Base-by-base conservation (phyloP, 106 monocot genomes). In the Allium fistulosum region DNA sequence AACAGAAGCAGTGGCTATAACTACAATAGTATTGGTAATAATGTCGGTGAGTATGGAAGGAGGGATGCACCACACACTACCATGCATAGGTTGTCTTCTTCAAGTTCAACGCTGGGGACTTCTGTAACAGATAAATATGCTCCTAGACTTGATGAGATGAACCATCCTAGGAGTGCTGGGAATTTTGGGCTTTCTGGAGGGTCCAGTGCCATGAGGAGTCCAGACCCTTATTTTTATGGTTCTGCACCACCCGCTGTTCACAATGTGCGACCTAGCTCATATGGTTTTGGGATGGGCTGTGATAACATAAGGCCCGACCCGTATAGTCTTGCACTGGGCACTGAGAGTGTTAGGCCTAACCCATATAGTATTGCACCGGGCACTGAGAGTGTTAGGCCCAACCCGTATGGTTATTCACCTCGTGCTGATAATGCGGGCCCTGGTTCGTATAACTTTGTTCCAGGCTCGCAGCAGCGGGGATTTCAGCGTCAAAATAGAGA, bases 81-180 rank as follows among this genome's bases (percentile, higher is more conserved):
- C 5, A 37, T 37, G 37, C 37, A 37, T 37, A 37, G 37, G 37
- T 37, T 37, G 37, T 37, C 37, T 37, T 2, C 71, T 4, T 69
- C 78, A 6, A n/a, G 71, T 67, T 13, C 46, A 64, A 13, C 17
- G 12, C 50, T 49, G 4, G 75, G 59, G 45, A 57, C 64, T 11
- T 78, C 89, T 10, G 66, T 75, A 18, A 76, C 66, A 51, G 72
- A 87, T 28, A 74, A 73, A 55, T 94, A 94, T 74, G 80, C 84
- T 0, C 90, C 90, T 11, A 69, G 68, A 11, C 75, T 87, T 3
- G 80, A 87, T 59, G 94, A 87, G 76, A 72, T 62, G 18, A 85
- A 78, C 66, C 67, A 59, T 74, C 14, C 46, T 17, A 74, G 46
- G 67, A 55, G 49, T 7, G 66, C 80, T 4, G 52, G 22, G 10